Percentiles rank a stretch among this genome's conserved stretches.
phyloP scores from a whole-genome alignment of 306 rosid genomes.

The Styphnolobium japonicum region DNA sequence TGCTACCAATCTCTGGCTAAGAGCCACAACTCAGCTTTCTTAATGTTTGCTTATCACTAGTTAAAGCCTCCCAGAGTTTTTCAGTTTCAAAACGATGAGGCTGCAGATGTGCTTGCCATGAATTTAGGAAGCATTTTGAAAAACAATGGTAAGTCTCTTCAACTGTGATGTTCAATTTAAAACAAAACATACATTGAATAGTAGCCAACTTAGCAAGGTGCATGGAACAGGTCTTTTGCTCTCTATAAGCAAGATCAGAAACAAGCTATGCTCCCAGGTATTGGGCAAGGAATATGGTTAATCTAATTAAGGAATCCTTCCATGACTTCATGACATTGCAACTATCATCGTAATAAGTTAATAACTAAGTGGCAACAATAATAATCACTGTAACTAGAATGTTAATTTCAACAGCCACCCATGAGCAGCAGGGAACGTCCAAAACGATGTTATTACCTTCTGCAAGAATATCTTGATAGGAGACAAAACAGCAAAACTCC shows the following conservation, averaged over 20 bases:
- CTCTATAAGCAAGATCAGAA: conserved; percentile 13
- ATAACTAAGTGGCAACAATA: too few relatives aligned
- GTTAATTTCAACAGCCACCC: background rate
- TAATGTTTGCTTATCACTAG: background rate
- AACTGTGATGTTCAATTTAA: background rate
- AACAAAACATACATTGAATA: conserved; percentile 16
- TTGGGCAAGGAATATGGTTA: background rate
- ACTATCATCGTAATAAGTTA: too few relatives aligned
- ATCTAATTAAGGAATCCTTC: background rate
- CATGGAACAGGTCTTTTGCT: conserved; percentile 9
- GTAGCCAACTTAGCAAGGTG: conserved; percentile 17
- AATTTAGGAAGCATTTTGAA: background rate
- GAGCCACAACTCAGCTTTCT: conserved; percentile 31
- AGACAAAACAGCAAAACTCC: too few relatives aligned
- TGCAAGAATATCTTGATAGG: background rate
- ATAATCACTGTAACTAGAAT: too few relatives aligned
- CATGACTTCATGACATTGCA: background rate
- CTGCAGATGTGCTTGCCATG: too few relatives aligned
- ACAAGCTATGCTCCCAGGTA: background rate
- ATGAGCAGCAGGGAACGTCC: background rate
- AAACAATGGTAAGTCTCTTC: conserved; percentile 31
- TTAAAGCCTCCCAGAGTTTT: background rate
- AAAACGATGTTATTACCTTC: background rate
- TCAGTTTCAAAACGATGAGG: background rate
- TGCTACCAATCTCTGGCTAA: background rate